phyloP scores from a whole-genome alignment of 495 filamentous ascomycete species.

The Penicillium coprophilum region DNA sequence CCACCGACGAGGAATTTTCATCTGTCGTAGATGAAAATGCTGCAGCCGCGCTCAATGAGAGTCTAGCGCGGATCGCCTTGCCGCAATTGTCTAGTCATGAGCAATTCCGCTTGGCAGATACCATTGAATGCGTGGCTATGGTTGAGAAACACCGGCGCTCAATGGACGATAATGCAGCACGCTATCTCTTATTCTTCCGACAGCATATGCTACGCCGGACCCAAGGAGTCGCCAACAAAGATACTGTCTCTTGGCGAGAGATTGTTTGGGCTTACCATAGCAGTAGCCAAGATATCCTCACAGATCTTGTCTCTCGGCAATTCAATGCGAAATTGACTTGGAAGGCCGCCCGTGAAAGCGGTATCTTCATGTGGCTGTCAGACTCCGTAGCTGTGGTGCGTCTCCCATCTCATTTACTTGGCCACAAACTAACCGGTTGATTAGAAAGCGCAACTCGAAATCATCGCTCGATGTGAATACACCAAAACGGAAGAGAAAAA shows the following conservation, averaged over 20 bases:
- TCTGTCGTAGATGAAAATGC: constrained; percentile 70
- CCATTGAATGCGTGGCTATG: constrained; percentile 81
- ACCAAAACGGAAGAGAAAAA: constrained; percentile 84
- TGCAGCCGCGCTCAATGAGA: constrained; percentile 71
- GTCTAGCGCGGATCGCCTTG: constrained; percentile 69
- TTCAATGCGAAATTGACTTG: constrained; percentile 77
- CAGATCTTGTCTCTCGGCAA: constrained; percentile 81
- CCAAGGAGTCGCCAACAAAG: constrained; percentile 57
- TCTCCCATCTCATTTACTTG: neutral
- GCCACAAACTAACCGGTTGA: constrained; percentile 22
- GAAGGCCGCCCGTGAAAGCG: constrained; percentile 80
- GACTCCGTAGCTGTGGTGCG: constrained; percentile 75
- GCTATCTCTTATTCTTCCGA: constrained; percentile 86
- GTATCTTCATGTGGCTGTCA: constrained; percentile 93
- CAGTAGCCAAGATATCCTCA: constrained; percentile 84
- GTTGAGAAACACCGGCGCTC: constrained; percentile 88
- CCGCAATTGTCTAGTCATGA: constrained; percentile 84
- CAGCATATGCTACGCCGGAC: constrained; percentile 74
- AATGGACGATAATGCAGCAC: constrained; percentile 89
- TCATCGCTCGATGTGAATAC: constrained; percentile 90
- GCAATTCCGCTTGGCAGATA: constrained; percentile 84
- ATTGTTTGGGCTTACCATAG: constrained; percentile 95
- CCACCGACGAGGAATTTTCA: constrained; percentile 57
- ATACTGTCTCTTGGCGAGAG: constrained; percentile 83
- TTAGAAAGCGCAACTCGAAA: constrained; percentile 78